phyloP scores from a whole-genome alignment of 306 rosid genomes.

The Urtica urens region DNA sequence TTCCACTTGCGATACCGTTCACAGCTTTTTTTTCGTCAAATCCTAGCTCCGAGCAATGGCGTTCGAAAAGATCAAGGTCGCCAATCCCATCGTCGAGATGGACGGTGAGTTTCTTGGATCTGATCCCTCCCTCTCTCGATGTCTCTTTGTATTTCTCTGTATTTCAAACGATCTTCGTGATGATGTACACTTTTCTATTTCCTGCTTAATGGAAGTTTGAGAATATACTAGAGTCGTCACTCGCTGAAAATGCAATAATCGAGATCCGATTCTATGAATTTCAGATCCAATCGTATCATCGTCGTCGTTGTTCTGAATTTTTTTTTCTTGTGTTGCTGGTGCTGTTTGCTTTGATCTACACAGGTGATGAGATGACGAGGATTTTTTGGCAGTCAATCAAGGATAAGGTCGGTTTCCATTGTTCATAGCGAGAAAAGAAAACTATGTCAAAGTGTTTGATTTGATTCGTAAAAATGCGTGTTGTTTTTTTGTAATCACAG shows the following conservation, averaged over 20 bases:
- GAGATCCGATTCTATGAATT: too few species aligned
- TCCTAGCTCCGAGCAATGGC: too few species aligned
- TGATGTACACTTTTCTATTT: too few species aligned
- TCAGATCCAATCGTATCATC: too few species aligned
- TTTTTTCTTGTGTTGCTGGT: too few species aligned
- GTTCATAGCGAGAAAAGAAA: too few species aligned
- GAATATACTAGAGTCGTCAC: too few species aligned
- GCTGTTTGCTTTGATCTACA: conserved; percentile 18
- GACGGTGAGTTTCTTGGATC: conserved; percentile 44
- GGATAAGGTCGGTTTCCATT: conserved; percentile 56
- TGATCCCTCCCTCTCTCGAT: background rate
- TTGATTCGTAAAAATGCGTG: background rate
- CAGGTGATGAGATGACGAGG: conserved; percentile 99
- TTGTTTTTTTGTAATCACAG: conserved; percentile 27
- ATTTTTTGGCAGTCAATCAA: conserved; percentile 84
- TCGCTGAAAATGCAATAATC: too few species aligned
- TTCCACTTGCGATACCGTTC: too few species aligned
- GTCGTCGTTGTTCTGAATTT: too few species aligned
- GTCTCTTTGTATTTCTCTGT: background rate
- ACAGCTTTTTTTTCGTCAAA: too few species aligned
- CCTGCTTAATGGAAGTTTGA: too few species aligned
- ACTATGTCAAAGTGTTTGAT: background rate
- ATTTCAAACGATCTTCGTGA: background rate
- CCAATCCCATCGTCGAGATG: conserved; percentile 98
- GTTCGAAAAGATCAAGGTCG: conserved; percentile 79